Base-by-base conservation (phyloP, 1,284 basidiomycete species). In the Trichosporon ovoides region DNA sequence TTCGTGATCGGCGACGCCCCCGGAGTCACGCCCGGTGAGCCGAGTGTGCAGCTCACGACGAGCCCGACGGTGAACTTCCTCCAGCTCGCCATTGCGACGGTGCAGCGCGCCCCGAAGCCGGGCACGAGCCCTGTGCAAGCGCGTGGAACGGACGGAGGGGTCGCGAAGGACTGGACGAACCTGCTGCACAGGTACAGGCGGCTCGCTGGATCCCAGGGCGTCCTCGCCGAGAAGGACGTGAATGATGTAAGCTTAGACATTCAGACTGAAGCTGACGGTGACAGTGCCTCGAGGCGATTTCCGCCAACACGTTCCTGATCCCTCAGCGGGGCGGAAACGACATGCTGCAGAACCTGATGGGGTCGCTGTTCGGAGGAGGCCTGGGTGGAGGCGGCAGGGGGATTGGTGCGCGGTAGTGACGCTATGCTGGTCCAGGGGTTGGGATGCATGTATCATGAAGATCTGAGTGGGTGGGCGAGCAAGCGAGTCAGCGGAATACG, bases 81-180 rank as follows among this genome's bases (percentile, higher is more conserved):
- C 2, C 93, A 97, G 70, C 82, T 96, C 54, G 89, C 88, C 0
- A 83, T 96, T 11, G 76, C 87, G 53, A 86, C 87, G 6, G 90
- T 89, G 62, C 91, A 95, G 74, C 84, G 89, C 28, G 80, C 79
- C 1, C 86, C 87, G 0, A 85, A 89, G 55, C 86, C 66, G 13
- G 75, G 72, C 5, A 68, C 68, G 12, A 70, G 66, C 10, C 74
- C 65, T 2, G 71, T 76, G 0, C 67, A 73, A 49, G 88, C 43
- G 81, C 85, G 60, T 83, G 85, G 76, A 84, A 86, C 75, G 56
- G 72, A 73, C 53, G 72, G 75, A 31, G 74, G 75, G 31, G 56
- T 89, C 82, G 73, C 79, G 2, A 65, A 66, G 54, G 86, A 85
- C 35, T 94, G 91, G 91, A 81, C 91, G 36, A 81, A 86, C 38